Percentiles rank a stretch among this genome's conserved stretches.
phyloP scores from a whole-genome alignment of 257 asterid genomes.

The Nicotiana sylvestris region DNA sequence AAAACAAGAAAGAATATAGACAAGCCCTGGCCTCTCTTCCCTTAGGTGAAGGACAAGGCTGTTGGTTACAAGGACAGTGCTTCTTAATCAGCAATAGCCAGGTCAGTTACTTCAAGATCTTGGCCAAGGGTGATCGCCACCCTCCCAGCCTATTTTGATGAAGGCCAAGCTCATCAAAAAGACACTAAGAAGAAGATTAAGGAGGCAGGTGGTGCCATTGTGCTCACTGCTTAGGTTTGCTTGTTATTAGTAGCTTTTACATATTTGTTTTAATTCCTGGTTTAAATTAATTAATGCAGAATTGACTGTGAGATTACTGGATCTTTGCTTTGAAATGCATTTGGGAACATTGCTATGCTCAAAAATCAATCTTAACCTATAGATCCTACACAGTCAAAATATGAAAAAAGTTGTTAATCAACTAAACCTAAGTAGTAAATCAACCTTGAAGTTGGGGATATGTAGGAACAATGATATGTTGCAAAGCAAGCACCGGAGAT shows the following conservation, averaged over 20 bases:
- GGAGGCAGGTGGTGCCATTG: background rate
- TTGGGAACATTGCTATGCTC: background rate
- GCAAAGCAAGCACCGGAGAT: conserved; percentile 80
- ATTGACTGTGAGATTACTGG: background rate
- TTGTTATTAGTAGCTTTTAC: background rate
- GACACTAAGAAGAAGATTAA: background rate
- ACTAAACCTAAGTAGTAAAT: conserved; percentile 13
- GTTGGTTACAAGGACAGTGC: background rate
- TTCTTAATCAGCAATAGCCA: background rate
- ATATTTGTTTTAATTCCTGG: background rate
- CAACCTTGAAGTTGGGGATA: conserved; percentile 48
- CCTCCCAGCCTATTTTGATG: background rate
- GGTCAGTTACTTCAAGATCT: background rate
- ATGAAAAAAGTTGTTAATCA: background rate
- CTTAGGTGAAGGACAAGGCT: background rate
- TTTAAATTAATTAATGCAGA: background rate
- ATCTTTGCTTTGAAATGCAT: background rate
- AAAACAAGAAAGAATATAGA: background rate
- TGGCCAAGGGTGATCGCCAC: background rate
- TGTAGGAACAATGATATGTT: conserved; percentile 63
- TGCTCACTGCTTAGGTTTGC: background rate
- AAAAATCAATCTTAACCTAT: background rate
- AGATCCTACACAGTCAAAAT: background rate
- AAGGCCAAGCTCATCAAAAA: conserved; percentile 2
- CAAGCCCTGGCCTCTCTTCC: background rate